Evolutionary conservation across 306 rosid species (phyloP), one percentile per base, ranked within the genome.

Genomic region (Cucurbita pepo): DNA sequence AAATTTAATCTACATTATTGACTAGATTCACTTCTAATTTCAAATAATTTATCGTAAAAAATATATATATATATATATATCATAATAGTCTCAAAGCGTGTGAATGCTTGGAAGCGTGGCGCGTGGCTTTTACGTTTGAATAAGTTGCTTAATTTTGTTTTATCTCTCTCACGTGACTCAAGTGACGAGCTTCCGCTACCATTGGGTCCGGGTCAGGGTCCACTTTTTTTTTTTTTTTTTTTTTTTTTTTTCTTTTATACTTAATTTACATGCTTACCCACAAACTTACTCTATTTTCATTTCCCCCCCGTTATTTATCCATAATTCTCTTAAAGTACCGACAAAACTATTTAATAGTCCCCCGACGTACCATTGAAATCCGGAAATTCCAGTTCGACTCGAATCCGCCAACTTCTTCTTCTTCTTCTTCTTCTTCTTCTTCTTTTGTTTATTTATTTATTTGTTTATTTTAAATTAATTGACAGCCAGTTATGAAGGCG

Each of bases 181-280:
- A 66, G 56, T 21, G 72, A 66, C 54, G 56, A 65, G 38, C 14
- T 43, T 66, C 56, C 55, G 56, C 72, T 15, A 66, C 38, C 72
- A 19, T 22, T 65, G 50, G 69, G 69, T 62, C 69, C 50, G 69
- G 69, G 50, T 16, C 50, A 60, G 45, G 43, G 16, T 57, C 40
- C 62, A 34, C 44, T 34, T 11, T n/a, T 3, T 51, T 65, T 65
- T 65, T 65, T 3, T 65, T 12, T 22, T 22, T 22, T 22, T 30
- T 30, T 22, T 0, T 25, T 25, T 25, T 25, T 30, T 30, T 30
- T 3, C 4, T 30, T 30, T 30, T 30, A 30, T 2, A 62, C 50
- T 62, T 62, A 62, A 62, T 62, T 62, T 62, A 19, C 50, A 16
- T 43, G 3, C 55, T 1, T 54, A 62, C 51, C 16, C 11, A 37